These are phyloP conservation scores for Platanthera zijinensis DNA, from an alignment of 106 monocot genomes.

Conservation along the genomic window DNA sequence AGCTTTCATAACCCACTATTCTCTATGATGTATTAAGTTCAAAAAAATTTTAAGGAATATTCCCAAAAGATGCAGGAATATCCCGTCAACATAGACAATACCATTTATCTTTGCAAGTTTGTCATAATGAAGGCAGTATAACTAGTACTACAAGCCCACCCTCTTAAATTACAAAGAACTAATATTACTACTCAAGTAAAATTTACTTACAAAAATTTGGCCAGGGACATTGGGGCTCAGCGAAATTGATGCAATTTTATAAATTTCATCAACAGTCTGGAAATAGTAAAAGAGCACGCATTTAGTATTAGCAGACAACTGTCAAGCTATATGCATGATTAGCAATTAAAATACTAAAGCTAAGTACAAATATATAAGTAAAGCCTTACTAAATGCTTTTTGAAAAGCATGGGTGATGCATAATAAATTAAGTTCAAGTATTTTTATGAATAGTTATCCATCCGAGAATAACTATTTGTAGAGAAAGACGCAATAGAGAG, in stretches of 20 bases:
- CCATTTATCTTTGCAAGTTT: not conserved
- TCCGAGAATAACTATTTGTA: too few species aligned
- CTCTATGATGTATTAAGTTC: not conserved
- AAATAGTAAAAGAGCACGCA: not conserved
- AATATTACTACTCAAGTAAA: not conserved
- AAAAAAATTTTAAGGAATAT: not conserved
- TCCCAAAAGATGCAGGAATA: not conserved
- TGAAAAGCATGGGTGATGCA: too few species aligned
- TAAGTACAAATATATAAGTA: not conserved
- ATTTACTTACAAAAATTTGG: slow-evolving; percentile 96
- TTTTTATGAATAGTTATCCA: too few species aligned
- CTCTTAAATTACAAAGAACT: not conserved
- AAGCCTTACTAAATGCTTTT: too few species aligned
- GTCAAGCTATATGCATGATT: not conserved
- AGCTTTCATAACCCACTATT: not conserved
- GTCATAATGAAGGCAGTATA: not conserved
- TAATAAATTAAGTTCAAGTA: too few species aligned
- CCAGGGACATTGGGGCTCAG: slow-evolving; percentile 97
- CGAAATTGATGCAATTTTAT: slow-evolving; percentile 90
- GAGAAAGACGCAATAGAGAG: too few species aligned
- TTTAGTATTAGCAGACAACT: not conserved
- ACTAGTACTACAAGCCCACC: not conserved
- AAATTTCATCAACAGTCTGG: slow-evolving; percentile 97
- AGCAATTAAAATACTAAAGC: not conserved
- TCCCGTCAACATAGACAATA: not conserved